These are phyloP conservation scores for Aspergillus niger DNA, from an alignment of 2,329 filamentous ascomycete species.

Conservation along the genomic window DNA sequence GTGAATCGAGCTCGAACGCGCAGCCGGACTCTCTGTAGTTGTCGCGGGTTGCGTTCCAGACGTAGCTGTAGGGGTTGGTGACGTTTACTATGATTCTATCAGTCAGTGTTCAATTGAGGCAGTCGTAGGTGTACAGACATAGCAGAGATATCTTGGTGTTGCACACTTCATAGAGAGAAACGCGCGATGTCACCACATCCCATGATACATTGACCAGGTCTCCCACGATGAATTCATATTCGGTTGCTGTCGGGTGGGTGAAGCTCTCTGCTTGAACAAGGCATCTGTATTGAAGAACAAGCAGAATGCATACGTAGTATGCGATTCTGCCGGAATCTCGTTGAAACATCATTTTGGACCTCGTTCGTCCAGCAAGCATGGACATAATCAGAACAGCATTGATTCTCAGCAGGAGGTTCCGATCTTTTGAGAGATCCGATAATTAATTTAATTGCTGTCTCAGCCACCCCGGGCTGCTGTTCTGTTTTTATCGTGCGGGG, in stretches of 20 bases:
- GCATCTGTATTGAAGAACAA: not conserved
- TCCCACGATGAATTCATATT: constrained; percentile 1
- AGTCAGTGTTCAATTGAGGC: not conserved
- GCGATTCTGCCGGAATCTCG: not conserved
- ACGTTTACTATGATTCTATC: not conserved
- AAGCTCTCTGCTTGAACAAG: not conserved
- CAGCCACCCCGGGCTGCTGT: not conserved
- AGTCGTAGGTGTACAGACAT: not conserved
- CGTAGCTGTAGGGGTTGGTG: constrained; percentile 7
- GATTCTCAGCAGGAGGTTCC: not conserved
- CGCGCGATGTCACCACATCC: constrained; percentile 6
- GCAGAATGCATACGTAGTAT: not conserved
- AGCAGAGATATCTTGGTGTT: not conserved
- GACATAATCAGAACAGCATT: not conserved
- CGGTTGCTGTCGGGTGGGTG: constrained; percentile 1
- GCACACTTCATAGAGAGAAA: constrained; percentile 10
- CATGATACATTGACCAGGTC: constrained; percentile 13
- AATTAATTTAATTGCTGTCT: not conserved
- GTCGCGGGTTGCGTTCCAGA: constrained; percentile 10
- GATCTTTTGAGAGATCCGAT: not conserved
- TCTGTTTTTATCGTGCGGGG: not conserved
- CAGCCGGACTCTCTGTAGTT: constrained; percentile 8
- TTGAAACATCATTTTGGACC: not conserved
- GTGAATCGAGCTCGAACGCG: constrained; percentile 5
- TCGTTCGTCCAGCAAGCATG: not conserved